A percentile compares a stretch with the other conserved stretches of the same genome.
Evolutionary conservation across 116 monocot species (phyloP).

Genomic region (Posidonia oceanica): DNA sequence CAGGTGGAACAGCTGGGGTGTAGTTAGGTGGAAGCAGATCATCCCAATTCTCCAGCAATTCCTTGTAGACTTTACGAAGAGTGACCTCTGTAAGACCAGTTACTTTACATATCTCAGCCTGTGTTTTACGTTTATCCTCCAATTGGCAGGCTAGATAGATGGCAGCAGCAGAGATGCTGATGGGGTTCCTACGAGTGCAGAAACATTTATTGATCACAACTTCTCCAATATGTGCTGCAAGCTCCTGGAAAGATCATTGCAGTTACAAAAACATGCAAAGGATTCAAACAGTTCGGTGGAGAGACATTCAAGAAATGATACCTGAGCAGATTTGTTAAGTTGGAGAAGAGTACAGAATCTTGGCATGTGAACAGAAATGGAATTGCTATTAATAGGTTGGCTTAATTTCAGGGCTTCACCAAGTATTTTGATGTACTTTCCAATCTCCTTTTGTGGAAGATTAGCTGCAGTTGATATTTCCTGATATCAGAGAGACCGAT

Average conservation of each 20-base stretch:
- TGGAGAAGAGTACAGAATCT: conserved; percentile 95
- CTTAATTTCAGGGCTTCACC: conserved; percentile 89
- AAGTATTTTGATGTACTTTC: conserved; percentile 97
- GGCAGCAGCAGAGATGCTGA: conserved; percentile 95
- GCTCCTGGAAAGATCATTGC: conserved; percentile 39
- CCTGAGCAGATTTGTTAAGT: conserved; percentile 98
- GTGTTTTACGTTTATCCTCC: conserved; percentile 93
- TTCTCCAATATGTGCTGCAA: conserved; percentile 95
- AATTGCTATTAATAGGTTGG: conserved; percentile 97
- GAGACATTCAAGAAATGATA: conserved; percentile 9
- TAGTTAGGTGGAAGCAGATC: conserved; percentile 89
- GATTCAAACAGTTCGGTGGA: neutral
- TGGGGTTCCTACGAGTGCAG: conserved; percentile 91
- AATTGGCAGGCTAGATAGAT: conserved; percentile 95
- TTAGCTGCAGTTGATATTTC: conserved; percentile 94
- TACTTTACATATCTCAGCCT: conserved; percentile 97
- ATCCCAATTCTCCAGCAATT: conserved; percentile 87
- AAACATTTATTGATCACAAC: conserved; percentile 96
- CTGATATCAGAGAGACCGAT: conserved; percentile 15
- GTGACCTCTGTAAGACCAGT: conserved; percentile 97
- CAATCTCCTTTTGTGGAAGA: conserved; percentile 96
- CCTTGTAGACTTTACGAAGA: conserved; percentile 95
- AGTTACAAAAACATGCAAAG: neutral
- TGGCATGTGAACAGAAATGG: conserved; percentile 97
- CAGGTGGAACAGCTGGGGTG: conserved; percentile 85